Conservation (phyloP, 2,329 filamentous ascomycete genomes). For the Fusarium pseudocircinatum region DNA sequence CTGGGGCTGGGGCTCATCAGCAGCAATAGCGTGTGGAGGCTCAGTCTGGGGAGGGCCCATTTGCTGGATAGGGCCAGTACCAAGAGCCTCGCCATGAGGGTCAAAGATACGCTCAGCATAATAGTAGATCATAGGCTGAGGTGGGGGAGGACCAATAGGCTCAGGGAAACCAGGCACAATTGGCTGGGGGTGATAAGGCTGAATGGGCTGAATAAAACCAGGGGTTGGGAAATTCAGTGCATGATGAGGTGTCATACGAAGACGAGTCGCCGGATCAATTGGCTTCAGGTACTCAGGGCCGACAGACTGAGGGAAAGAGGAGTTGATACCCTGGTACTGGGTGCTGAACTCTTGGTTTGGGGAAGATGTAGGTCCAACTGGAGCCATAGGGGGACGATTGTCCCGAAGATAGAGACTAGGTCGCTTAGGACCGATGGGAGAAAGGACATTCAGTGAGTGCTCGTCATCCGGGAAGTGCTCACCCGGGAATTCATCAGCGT, state of each 20-base stretch:
- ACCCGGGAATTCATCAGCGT: neutral
- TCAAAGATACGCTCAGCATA: neutral
- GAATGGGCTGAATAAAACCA: neutral
- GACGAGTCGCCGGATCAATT: neutral
- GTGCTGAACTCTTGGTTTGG: neutral
- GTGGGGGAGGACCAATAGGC: neutral
- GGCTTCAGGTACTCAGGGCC: neutral
- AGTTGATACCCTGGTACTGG: neutral
- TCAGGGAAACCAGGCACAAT: neutral
- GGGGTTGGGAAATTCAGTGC: neutral
- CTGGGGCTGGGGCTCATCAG: accelerated
- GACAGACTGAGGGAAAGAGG: neutral
- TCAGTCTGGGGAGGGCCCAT: neutral
- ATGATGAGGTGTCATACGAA: neutral
- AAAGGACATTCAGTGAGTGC: neutral
- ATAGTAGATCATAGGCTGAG: neutral
- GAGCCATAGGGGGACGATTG: too few species aligned
- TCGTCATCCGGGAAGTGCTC: neutral
- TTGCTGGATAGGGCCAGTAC: accelerated
- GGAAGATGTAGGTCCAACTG: neutral
- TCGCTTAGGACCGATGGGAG: neutral
- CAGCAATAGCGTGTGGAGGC: accelerated
- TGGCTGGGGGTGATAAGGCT: neutral
- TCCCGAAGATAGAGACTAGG: neutral
- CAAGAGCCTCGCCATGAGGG: neutral